A percentile compares a stretch with the other conserved stretches of the same genome.
These are phyloP conservation scores for Tagetes erecta DNA, from an alignment of 129 eudicot genomes.

Conservation along the genomic window DNA sequence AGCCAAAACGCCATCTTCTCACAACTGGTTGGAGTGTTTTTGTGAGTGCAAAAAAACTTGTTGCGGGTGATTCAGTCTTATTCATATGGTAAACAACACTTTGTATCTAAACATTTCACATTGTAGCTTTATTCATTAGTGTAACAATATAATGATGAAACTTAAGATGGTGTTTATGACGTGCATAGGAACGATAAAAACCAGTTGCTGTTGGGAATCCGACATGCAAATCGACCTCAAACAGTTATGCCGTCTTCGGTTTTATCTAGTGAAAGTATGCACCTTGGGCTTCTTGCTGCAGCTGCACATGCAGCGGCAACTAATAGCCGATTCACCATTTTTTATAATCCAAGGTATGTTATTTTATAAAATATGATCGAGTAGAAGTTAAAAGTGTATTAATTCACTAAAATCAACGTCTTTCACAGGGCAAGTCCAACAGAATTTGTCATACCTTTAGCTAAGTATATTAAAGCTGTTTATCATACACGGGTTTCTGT, in stretches of 20 bases:
- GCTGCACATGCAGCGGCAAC: conserved; percentile 98
- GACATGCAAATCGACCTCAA: conserved; percentile 91
- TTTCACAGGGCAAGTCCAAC: conserved; percentile 79
- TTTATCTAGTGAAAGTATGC: conserved; percentile 97
- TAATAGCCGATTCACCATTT: conserved; percentile 87
- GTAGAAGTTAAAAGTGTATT: not conserved
- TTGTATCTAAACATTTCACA: not conserved
- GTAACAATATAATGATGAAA: not conserved
- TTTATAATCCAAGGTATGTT: conserved; percentile 84
- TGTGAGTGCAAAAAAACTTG: conserved; percentile 91
- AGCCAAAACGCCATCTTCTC: conserved; percentile 92
- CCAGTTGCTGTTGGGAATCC: conserved; percentile 79
- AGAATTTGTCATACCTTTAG: conserved; percentile 82
- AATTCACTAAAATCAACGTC: conserved; percentile 14
- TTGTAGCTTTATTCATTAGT: not conserved
- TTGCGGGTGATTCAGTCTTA: conserved; percentile 89
- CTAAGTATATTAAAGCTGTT: conserved; percentile 75
- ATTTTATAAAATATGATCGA: not conserved
- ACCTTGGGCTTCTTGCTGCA: conserved; percentile 96
- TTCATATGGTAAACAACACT: conserved; percentile 72
- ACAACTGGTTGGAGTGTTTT: conserved; percentile 98
- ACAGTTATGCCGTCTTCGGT: conserved; percentile 95
- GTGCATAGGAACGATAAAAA: conserved; percentile 77
- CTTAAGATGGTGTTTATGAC: not conserved
- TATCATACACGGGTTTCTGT: conserved; percentile 91